Evolutionary conservation across 331 rosid species (phyloP), one percentile per base, ranked within the genome.

Genomic region (Prunus yedoensis): DNA sequence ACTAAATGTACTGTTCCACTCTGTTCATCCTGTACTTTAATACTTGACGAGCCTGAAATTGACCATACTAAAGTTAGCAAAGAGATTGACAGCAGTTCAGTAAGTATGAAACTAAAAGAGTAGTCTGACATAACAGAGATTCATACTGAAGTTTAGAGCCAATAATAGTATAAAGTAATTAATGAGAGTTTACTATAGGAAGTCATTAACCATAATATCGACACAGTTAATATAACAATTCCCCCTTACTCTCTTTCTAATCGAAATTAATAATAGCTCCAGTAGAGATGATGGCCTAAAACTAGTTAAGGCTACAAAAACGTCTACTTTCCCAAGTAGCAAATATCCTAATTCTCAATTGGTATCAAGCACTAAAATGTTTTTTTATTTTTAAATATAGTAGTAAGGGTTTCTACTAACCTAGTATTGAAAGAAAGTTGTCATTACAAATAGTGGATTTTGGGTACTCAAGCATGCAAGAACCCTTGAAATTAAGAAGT

Each of bases 1-100:
- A 92, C 97, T 90, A 95, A 90, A 85, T 90, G 99, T 68, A 95
- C 93, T 3, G 94, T 95, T 76, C 97, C 97, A 3, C 90, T 92
- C 78, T 81, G 81, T 83, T 95, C 97, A 77, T 95, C 99, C 81
- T 75, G 74, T 62, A 95, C 96, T 84, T 88, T 67, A 82, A 95
- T 95, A 83, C 77, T 85, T 58, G 99, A 95, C 12, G 99, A 95
- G 79, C 99, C 99, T 92, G 97, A 80, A 80, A 86, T 49, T 70
- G 73, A 77, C 46, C 78, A 89, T 17, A 52, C 18, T 73, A 46
- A 74, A 77, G 41, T 59, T 59, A 73, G 77, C 67, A 45, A 73
- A 46, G 25, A 45, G 20, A 45, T 12, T 47, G 52, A 47, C 15
- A 47, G 0, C 4, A 47, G 15, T 47, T 10, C 52, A 3, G 52